Evolutionary conservation across 257 asterid species (phyloP).

Genomic region (Fraxinus pennsylvanica): DNA sequence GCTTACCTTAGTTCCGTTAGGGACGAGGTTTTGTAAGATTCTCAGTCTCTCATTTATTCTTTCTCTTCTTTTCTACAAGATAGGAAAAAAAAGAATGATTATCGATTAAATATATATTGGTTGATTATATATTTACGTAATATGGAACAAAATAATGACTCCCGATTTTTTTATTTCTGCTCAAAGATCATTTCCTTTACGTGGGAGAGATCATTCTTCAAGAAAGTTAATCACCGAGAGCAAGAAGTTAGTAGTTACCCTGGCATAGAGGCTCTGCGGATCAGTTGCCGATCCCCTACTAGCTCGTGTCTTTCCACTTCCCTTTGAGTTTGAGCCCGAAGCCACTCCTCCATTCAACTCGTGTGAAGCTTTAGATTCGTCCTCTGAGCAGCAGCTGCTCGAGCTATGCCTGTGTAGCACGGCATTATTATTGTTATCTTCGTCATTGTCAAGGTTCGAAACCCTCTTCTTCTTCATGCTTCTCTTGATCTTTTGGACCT

Average conservation of each 20-base stretch:
- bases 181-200: neutral
- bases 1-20: conserved; percentile 54
- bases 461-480: conserved; percentile 39
- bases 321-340: conserved; percentile 35
- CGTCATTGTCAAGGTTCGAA: conserved; percentile 22
- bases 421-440: conserved; percentile 12
- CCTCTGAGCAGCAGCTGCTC: conserved; percentile 41
- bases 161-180: no score
- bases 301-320: conserved; percentile 40
- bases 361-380: conserved; percentile 35
- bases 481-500: conserved; percentile 49
- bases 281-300: conserved; percentile 58
- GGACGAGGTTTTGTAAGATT: conserved; percentile 50
- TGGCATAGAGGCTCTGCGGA: conserved; percentile 62
- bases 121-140: no score
- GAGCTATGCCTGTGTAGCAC: conserved; percentile 34
- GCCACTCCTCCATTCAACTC: conserved; percentile 25
- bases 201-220: neutral
- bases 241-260: conserved; percentile 36
- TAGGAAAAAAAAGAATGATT: neutral
- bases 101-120: neutral
- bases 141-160: no score
- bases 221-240: neutral
- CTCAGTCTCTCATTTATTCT: conserved; percentile 52
- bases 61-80: conserved; percentile 53